Evolutionary conservation across 2,329 filamentous ascomycete species (phyloP).

Genomic region (Fusarium pseudocircinatum): DNA sequence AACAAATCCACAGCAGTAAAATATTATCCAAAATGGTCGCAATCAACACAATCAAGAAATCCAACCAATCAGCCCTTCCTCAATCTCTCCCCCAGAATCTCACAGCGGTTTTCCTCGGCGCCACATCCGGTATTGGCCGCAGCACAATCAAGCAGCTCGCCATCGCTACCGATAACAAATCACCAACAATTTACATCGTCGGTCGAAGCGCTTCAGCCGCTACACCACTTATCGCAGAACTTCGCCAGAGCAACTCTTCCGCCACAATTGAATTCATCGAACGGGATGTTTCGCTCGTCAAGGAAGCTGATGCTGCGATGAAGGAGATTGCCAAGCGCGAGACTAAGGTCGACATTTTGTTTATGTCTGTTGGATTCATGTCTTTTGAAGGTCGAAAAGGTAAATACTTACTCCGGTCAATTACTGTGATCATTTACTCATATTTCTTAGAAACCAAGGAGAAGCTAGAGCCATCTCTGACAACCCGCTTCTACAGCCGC

Average conservation of each 20-base stretch:
- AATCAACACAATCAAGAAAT: constrained; percentile 12
- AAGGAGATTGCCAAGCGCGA: constrained; percentile 54
- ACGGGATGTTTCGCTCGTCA: constrained; percentile 59
- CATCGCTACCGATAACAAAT: constrained; percentile 2
- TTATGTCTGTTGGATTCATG: constrained; percentile 52
- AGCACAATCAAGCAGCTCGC: constrained; percentile 20
- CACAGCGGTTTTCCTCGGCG: constrained; percentile 29
- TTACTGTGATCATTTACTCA: fast-evolving
- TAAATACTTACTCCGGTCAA: neutral
- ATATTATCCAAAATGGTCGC: constrained; percentile 11
- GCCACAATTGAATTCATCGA: constrained; percentile 59
- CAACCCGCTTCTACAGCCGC: constrained; percentile 67
- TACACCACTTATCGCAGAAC: constrained; percentile 52
- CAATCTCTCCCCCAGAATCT: constrained; percentile 1
- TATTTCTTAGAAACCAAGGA: constrained; percentile 51
- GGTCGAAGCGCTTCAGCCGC: constrained; percentile 53
- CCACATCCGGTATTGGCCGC: constrained; percentile 32
- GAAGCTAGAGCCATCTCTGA: constrained; percentile 61
- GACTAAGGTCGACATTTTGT: constrained; percentile 56
- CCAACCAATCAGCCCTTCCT: constrained; percentile 9
- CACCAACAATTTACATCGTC: constrained; percentile 52
- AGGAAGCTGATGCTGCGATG: constrained; percentile 58
- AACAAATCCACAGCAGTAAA: neutral
- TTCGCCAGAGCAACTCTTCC: constrained; percentile 53
- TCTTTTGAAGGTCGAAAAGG: constrained; percentile 37